These are phyloP conservation scores for Sarocladium oryzae DNA, from an alignment of 2,329 filamentous ascomycete species.

Conservation along the genomic window DNA sequence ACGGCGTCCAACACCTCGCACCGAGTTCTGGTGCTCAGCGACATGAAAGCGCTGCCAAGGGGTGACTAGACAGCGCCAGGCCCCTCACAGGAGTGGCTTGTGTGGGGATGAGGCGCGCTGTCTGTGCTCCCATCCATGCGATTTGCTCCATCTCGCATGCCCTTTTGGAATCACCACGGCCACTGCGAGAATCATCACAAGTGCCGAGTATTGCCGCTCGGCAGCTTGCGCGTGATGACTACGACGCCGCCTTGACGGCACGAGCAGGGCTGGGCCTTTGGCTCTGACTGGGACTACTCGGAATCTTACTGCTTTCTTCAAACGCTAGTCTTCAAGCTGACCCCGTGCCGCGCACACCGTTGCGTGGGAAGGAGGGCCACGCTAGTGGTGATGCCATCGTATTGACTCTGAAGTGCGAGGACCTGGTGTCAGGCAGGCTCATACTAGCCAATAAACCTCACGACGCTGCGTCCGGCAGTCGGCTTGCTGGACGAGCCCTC, in stretches of 20 bases:
- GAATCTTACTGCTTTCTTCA: not conserved
- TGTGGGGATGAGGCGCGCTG: not conserved
- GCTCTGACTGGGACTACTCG: not conserved
- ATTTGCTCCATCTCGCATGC: not conserved
- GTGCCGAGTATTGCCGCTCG: conserved; percentile 1
- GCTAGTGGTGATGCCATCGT: no score
- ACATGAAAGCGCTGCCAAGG: not conserved
- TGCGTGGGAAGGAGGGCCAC: no score
- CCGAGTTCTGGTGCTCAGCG: not conserved
- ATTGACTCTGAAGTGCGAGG: no score
- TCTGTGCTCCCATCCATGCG: not conserved
- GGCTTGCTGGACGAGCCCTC: not conserved
- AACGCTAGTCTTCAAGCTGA: not conserved
- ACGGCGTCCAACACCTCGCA: not conserved
- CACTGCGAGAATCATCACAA: not conserved
- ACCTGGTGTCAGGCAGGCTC: no score
- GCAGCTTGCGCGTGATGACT: not conserved
- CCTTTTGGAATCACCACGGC: not conserved
- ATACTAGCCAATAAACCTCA: no score
- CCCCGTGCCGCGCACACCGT: not conserved
- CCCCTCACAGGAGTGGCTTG: not conserved
- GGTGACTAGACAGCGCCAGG: not conserved
- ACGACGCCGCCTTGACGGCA: not conserved
- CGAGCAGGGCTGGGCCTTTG: not conserved
- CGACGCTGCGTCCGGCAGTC: not conserved